Evolutionary conservation across 2,329 filamentous ascomycete genomes (phyloP).

Genomic region (Pestalotiopsis sp.): DNA sequence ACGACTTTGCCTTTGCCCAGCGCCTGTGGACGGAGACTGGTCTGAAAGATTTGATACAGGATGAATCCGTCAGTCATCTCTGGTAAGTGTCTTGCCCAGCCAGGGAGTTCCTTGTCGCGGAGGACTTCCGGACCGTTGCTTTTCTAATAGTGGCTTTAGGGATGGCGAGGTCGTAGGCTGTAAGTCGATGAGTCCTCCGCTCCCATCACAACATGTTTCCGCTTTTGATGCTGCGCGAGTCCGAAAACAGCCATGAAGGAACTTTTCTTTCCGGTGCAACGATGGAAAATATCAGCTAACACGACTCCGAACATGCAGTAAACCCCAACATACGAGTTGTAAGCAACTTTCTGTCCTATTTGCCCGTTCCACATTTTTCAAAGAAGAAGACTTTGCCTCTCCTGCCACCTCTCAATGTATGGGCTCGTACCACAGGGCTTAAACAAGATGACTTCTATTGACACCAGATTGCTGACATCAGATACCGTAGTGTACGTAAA

Average conservation of each 20-base stretch:
- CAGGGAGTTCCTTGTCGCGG: neutral
- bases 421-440: too few species aligned
- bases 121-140: neutral
- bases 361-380: neutral
- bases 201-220: slow-evolving; percentile 54
- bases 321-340: neutral
- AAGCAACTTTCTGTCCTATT: neutral
- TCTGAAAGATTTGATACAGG: slow-evolving; percentile 62
- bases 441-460: too few species aligned
- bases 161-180: slow-evolving; percentile 8
- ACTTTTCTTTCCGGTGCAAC: neutral
- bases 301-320: neutral
- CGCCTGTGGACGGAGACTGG: slow-evolving; percentile 78
- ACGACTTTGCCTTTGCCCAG: slow-evolving; percentile 75
- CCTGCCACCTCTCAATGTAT: neutral
- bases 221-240: neutral
- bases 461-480: neutral
- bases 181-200: neutral
- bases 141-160: neutral
- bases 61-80: slow-evolving; percentile 38
- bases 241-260: neutral
- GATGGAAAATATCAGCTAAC: neutral
- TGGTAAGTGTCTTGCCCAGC: slow-evolving; percentile 42
- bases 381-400: neutral
- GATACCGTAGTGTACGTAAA: neutral